Conservation (phyloP, 192 early-diverging fungal species). For the Phlyctochytrium planicorne region DNA sequence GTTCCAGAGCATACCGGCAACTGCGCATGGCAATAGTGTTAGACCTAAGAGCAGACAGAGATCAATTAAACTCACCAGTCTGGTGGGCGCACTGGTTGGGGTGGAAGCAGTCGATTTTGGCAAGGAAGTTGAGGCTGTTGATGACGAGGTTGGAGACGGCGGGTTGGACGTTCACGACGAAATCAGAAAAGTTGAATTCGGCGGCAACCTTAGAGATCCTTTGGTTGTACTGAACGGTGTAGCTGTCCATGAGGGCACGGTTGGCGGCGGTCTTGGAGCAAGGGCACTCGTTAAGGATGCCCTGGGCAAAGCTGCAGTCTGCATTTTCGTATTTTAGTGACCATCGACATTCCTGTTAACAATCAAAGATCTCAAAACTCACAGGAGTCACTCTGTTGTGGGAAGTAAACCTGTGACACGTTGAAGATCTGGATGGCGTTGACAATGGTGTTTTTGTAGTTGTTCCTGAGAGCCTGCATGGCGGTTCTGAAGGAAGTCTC, state of each 20-base stretch:
- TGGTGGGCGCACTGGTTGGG: neutral
- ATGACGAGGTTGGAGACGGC: conserved; percentile 1
- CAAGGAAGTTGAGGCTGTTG: neutral
- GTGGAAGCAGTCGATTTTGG: neutral
- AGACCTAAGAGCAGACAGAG: no score
- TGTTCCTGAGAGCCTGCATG: neutral
- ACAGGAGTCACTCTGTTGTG: neutral
- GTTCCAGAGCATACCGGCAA: neutral
- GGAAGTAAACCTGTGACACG: neutral
- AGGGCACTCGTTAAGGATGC: neutral
- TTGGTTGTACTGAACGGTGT: neutral
- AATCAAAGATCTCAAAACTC: no score
- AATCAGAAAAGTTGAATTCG: neutral
- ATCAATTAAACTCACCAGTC: no score
- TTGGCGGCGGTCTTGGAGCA: neutral
- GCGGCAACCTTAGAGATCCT: neutral
- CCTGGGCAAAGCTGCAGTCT: neutral
- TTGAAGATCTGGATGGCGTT: neutral
- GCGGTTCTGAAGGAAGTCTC: neutral
- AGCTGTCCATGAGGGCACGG: neutral
- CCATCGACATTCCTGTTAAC: no score
- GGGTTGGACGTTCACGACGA: neutral
- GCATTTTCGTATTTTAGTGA: no score
- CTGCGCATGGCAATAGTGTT: no score
- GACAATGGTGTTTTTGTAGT: neutral